Evolutionary conservation across 2,329 filamentous ascomycete genomes (phyloP).

Genomic region (Fusarium equiseti): DNA sequence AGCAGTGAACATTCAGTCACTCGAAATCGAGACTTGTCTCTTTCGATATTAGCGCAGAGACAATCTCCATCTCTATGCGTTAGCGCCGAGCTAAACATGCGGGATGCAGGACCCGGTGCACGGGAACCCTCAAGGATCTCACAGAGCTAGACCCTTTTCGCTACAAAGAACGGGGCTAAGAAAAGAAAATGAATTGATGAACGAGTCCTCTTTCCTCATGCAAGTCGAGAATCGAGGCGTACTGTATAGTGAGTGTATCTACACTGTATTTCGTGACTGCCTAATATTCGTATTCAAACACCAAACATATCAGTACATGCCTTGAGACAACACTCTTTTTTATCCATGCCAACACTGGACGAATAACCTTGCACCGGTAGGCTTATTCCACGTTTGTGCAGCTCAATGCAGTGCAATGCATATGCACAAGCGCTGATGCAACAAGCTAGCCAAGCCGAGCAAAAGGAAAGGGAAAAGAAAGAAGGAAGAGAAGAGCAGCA

Average conservation of each 20-base stretch:
- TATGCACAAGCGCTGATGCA: constrained; percentile 39
- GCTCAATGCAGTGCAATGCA: constrained; percentile 28
- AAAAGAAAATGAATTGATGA: constrained; percentile 1
- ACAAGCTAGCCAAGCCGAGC: constrained; percentile 15
- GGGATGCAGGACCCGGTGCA: constrained; percentile 45
- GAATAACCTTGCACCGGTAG: constrained; percentile 4
- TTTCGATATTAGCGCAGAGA: not conserved
- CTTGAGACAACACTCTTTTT: not conserved
- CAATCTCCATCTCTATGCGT: not conserved
- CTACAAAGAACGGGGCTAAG: not conserved
- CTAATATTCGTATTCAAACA: not conserved
- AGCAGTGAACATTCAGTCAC: not conserved
- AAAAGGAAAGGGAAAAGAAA: not conserved
- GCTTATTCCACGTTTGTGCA: constrained; percentile 25
- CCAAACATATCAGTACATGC: not conserved
- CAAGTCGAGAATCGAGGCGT: not conserved
- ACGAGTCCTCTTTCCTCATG: constrained; percentile 39
- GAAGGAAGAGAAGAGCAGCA: not conserved
- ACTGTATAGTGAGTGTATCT: constrained; percentile 2
- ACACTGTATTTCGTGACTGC: constrained; percentile 2
- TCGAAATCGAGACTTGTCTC: constrained; percentile 26
- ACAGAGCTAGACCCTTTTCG: constrained; percentile 23
- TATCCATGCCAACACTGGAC: not conserved
- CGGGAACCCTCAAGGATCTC: constrained; percentile 39
- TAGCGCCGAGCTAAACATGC: constrained; percentile 34